Evolutionary conservation across 108 stramenopile species (phyloP).

Genomic region (Nitzschia putrida): DNA sequence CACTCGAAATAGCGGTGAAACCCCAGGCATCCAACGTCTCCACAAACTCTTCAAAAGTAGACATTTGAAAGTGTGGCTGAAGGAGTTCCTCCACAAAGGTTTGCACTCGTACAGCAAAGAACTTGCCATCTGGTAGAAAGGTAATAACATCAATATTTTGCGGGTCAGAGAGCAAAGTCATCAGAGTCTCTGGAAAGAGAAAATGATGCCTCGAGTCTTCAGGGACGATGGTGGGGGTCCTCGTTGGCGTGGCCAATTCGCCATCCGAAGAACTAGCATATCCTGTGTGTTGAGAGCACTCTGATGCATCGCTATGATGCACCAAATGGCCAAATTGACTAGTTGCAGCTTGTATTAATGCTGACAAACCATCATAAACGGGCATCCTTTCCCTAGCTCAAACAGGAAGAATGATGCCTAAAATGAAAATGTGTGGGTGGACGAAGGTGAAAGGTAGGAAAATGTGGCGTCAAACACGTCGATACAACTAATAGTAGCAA

Average conservation of each 20-base stretch:
- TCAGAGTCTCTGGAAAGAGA: constrained; percentile 44
- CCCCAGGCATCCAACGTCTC: constrained; percentile 43
- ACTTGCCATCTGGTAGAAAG: constrained; percentile 70
- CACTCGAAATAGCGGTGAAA: constrained; percentile 25
- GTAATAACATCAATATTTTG: constrained; percentile 49
- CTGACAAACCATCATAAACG: constrained; percentile 48
- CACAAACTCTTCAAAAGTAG: constrained; percentile 43
- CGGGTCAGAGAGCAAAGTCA: constrained; percentile 49
- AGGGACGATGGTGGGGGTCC: constrained; percentile 15
- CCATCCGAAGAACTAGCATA: constrained; percentile 12
- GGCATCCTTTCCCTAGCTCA: constrained; percentile 2
- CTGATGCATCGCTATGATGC: constrained; percentile 19
- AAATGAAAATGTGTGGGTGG: neutral
- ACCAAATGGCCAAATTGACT: constrained; percentile 40
- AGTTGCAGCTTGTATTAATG: constrained; percentile 58
- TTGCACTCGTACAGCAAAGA: constrained; percentile 60
- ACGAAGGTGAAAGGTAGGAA: constrained; percentile 1
- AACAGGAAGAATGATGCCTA: no score
- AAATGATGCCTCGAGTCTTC: constrained; percentile 8
- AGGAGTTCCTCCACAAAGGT: constrained; percentile 72
- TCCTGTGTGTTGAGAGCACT: constrained; percentile 17
- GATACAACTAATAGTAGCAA: no score
- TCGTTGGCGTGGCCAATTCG: constrained; percentile 5
- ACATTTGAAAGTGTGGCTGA: constrained; percentile 55
- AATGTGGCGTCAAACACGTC: neutral